These are phyloP conservation scores for Plasmodium adleri DNA, from an alignment of 169 alveolate species.

Conservation along the genomic window DNA sequence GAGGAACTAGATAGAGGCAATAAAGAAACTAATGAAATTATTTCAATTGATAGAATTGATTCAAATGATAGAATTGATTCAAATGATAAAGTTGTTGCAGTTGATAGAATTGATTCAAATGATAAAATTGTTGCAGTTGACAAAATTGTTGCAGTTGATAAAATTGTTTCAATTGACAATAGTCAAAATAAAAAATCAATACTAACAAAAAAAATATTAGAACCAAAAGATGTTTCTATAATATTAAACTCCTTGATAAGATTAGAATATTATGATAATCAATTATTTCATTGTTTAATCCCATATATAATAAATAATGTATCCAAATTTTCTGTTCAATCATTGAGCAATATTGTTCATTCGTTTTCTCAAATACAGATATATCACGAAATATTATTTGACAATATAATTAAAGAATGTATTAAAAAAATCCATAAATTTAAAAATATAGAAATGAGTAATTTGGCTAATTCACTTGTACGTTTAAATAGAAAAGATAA, in stretches of 20 bases:
- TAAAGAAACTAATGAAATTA: not conserved
- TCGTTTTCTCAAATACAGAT: slow-evolving; percentile 60
- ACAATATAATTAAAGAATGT: slow-evolving; percentile 21
- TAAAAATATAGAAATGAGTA: slow-evolving; percentile 68
- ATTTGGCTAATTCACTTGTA: slow-evolving; percentile 59
- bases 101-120: not conserved
- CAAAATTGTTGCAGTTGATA: not conserved
- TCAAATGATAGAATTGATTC: not conserved
- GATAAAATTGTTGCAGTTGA: not conserved
- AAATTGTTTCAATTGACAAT: not conserved
- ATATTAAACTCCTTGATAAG: slow-evolving; percentile 42
- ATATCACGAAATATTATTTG: slow-evolving; percentile 24
- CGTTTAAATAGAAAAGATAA: slow-evolving; percentile 56
- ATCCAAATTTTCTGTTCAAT: slow-evolving; percentile 35
- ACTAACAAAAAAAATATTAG: not conserved
- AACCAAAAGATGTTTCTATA: slow-evolving; percentile 68
- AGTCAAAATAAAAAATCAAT: not conserved
- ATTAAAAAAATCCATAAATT: slow-evolving; percentile 51
- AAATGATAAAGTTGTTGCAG: not conserved
- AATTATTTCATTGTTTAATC: slow-evolving; percentile 52
- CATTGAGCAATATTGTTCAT: slow-evolving; percentile 61
- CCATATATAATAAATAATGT: slow-evolving; percentile 57
- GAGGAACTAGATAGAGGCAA: not conserved
- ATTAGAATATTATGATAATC: slow-evolving; percentile 54
- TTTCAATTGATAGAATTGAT: not conserved